A percentile compares a stretch with the other conserved stretches of the same genome.
Conservation (phyloP, 192 early-diverging fungal species). For the Gamsiella multidivaricata region DNA sequence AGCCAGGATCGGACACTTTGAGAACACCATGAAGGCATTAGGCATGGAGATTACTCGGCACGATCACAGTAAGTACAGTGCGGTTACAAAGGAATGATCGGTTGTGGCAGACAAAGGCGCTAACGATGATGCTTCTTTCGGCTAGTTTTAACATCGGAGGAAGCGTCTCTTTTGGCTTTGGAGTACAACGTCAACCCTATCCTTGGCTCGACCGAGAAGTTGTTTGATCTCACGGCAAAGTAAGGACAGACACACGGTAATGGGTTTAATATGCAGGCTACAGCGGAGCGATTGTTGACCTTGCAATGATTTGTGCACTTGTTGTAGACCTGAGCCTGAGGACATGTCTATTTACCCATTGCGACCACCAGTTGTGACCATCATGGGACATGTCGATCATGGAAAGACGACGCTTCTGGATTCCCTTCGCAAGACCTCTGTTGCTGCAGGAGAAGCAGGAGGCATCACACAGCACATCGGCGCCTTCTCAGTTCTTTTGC, state of each 20-base stretch:
- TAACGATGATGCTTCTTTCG: background rate
- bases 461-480: conserved; percentile 99
- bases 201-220: conserved; percentile 62
- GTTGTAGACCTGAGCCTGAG: conserved; percentile 66
- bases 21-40: conserved; percentile 76
- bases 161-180: conserved; percentile 86
- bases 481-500: conserved; percentile 85
- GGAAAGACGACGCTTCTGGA: conserved; percentile 97
- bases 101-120: background rate
- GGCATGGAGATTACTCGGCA: conserved; percentile 85
- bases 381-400: conserved; percentile 98
- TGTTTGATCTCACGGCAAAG: conserved; percentile 69
- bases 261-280: background rate
- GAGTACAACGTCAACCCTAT: conserved; percentile 91
- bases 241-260: conserved; percentile 22
- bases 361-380: conserved; percentile 94
- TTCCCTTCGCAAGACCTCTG: conserved; percentile 88
- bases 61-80: conserved; percentile 69
- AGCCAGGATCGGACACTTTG: conserved; percentile 74
- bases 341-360: conserved; percentile 79
- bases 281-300: background rate
- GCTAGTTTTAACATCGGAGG: conserved; percentile 82
- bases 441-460: conserved; percentile 93
- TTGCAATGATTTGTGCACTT: background rate
- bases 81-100: no score